Percentiles rank a stretch among this genome's conserved stretches.
phyloP scores from a whole-genome alignment of 1,284 basidiomycete species.

The Melampsora larici-populina region DNA sequence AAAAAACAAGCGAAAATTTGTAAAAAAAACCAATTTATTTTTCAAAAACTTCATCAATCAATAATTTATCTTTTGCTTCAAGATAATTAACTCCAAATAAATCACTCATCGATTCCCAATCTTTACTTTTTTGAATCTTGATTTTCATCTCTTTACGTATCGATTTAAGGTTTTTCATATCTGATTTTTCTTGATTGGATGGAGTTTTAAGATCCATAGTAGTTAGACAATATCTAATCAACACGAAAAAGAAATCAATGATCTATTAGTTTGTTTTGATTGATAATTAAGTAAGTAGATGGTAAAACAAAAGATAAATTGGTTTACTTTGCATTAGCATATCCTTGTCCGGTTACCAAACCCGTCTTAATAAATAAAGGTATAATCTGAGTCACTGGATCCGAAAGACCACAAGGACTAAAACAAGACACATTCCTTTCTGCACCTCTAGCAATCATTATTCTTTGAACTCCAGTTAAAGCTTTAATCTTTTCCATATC shows the following conservation, averaged over 20 bases:
- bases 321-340: slow-evolving; percentile 51
- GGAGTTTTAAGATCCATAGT: slow-evolving; percentile 52
- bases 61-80: slow-evolving; percentile 19
- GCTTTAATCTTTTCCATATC: slow-evolving; percentile 73
- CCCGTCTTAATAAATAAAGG: slow-evolving; percentile 75
- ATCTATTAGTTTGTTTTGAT: slow-evolving; percentile 62
- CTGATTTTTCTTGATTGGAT: slow-evolving; percentile 12
- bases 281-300: slow-evolving; percentile 57
- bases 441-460: slow-evolving; percentile 11
- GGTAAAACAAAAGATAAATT: too few species aligned
- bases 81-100: slow-evolving; percentile 17
- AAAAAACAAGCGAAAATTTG: too few species aligned
- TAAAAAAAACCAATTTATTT: not conserved
- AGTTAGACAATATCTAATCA: slow-evolving; percentile 81
- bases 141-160: slow-evolving; percentile 34
- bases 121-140: slow-evolving; percentile 36
- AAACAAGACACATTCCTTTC: slow-evolving; percentile 47
- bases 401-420: slow-evolving; percentile 64
- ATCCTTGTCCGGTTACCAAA: slow-evolving; percentile 46
- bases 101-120: slow-evolving; percentile 14
- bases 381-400: slow-evolving; percentile 68
- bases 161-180: slow-evolving; percentile 7
- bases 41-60: too few species aligned
- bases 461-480: slow-evolving; percentile 62
- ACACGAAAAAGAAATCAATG: slow-evolving; percentile 68